Evolutionary conservation across 192 early-diverging fungal species (phyloP).

Genomic region (Entophlyctis luteolus): DNA sequence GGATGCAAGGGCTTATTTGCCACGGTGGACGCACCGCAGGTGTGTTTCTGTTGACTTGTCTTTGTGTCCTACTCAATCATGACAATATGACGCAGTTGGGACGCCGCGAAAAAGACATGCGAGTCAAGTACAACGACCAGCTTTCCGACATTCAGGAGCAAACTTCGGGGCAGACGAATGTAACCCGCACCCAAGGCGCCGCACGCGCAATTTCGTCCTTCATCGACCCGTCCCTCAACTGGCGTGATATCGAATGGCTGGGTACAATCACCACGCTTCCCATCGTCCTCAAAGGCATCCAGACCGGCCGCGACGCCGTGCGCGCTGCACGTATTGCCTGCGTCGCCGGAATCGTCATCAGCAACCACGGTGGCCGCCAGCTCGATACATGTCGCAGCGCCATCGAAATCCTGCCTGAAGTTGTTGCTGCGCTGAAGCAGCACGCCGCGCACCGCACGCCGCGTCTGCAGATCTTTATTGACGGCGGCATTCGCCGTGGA

Average conservation of each 20-base stretch:
- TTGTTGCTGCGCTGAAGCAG: slow-evolving; percentile 62
- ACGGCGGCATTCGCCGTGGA: slow-evolving; percentile 89
- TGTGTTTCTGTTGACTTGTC: slow-evolving; percentile 30
- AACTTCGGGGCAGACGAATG: slow-evolving; percentile 14
- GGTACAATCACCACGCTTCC: slow-evolving; percentile 77
- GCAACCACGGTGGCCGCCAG: slow-evolving; percentile 97
- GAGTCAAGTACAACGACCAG: slow-evolving; percentile 61
- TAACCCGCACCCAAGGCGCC: slow-evolving; percentile 56
- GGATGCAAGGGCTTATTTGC: slow-evolving; percentile 63
- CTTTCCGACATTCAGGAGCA: slow-evolving; percentile 35
- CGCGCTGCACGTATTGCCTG: slow-evolving; percentile 60
- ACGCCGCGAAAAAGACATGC: slow-evolving; percentile 76
- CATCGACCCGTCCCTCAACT: slow-evolving; percentile 80
- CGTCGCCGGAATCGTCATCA: slow-evolving; percentile 80
- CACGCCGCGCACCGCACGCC: slow-evolving; percentile 30
- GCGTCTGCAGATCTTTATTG: slow-evolving; percentile 76
- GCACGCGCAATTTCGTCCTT: slow-evolving; percentile 68
- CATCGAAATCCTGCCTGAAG: slow-evolving; percentile 86
- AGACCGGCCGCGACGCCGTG: slow-evolving; percentile 85
- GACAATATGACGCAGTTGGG: slow-evolving; percentile 45
- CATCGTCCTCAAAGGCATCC: slow-evolving; percentile 88
- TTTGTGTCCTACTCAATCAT: neutral
- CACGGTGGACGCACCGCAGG: slow-evolving; percentile 74
- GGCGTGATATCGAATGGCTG: slow-evolving; percentile 89
- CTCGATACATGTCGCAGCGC: slow-evolving; percentile 74